A percentile compares a stretch with the other conserved stretches of the same genome.
Conservation (phyloP, 768 basidiomycete genomes). For the Omphalotus guepiniiformis region DNA sequence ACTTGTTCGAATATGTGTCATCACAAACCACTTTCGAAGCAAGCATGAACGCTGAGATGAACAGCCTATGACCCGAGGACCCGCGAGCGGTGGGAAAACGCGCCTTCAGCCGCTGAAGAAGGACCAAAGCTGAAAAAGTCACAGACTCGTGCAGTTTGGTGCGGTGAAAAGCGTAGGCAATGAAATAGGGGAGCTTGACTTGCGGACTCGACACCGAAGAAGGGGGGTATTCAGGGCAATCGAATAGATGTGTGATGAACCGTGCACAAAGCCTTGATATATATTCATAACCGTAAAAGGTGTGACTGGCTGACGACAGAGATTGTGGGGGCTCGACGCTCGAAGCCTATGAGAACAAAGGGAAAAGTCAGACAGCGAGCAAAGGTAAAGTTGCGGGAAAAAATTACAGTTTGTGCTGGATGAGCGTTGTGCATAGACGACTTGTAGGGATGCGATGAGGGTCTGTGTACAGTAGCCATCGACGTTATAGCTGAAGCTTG, state of each 20-base stretch:
- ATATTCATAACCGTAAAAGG: conserved; percentile 73
- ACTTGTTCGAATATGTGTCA: conserved; percentile 92
- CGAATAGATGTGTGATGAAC: conserved; percentile 83
- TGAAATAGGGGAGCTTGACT: conserved; percentile 69
- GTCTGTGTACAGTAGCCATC: no score
- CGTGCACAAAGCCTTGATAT: conserved; percentile 67
- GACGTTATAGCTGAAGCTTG: no score
- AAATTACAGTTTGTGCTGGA: no score
- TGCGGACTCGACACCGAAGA: conserved; percentile 45
- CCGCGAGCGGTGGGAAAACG: conserved; percentile 88
- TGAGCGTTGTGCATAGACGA: no score
- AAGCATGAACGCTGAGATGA: conserved; percentile 93
- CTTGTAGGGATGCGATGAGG: no score
- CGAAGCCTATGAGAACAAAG: no score
- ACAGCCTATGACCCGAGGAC: conserved; percentile 84
- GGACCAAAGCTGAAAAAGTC: conserved; percentile 61
- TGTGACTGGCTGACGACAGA: no score
- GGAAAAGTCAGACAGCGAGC: no score
- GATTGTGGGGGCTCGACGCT: no score
- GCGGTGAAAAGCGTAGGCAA: conserved; percentile 84
- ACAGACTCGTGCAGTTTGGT: conserved; percentile 70
- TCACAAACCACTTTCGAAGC: conserved; percentile 88
- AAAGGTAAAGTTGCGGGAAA: no score
- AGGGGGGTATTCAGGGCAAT: conserved; percentile 80
- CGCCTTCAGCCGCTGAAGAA: conserved; percentile 81